phyloP scores from a whole-genome alignment of 345 rosid species.

The Dipteronia dyeriana region DNA sequence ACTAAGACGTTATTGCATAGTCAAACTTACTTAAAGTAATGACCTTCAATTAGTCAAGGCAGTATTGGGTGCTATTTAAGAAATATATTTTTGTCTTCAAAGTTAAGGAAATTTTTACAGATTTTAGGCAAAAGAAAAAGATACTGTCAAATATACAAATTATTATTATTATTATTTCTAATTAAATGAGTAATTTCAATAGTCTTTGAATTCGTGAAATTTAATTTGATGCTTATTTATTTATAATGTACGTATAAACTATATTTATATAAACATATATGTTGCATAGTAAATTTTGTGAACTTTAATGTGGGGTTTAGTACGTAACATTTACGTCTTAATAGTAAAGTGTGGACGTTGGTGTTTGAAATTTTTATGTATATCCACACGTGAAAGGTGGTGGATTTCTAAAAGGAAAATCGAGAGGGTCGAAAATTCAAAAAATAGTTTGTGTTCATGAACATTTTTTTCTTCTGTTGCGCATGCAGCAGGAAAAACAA shows the following conservation, averaged over 20 bases:
- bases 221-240: too few species aligned
- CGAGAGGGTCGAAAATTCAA: background rate
- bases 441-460: background rate
- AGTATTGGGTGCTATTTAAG: background rate
- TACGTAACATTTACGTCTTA: too few species aligned
- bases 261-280: too few species aligned
- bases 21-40: conserved; percentile 8
- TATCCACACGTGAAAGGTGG: background rate
- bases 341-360: too few species aligned
- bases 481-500: background rate
- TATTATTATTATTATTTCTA: too few species aligned
- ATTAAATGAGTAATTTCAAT: too few species aligned
- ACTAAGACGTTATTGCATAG: background rate
- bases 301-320: too few species aligned
- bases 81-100: background rate
- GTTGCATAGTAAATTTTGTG: too few species aligned
- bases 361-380: background rate
- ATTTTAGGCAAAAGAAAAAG: background rate
- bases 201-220: too few species aligned
- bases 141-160: too few species aligned
- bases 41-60: conserved; percentile 1
- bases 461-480: background rate
- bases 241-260: too few species aligned
- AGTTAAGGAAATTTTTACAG: background rate
- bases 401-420: background rate